phyloP scores from a whole-genome alignment of 2,329 filamentous ascomycete genomes.

The Phialemonium atrogriseum region DNA sequence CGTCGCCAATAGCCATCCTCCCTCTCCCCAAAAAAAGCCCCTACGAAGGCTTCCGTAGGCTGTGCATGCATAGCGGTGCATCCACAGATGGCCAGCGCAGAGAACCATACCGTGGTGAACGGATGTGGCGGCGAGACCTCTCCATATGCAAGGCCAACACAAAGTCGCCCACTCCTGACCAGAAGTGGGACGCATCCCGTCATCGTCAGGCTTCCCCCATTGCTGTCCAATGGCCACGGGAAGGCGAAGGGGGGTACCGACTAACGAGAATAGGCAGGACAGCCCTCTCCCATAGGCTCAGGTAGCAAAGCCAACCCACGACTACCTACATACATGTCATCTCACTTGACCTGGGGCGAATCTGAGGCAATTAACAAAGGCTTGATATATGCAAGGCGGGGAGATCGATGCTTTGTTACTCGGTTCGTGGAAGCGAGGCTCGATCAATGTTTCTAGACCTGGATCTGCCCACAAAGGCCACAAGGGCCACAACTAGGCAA shows the following conservation, averaged over 20 bases:
- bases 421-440: not conserved
- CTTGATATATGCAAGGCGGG: not conserved
- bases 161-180: constrained; percentile 7
- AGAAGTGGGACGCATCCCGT: constrained; percentile 2
- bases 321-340: constrained; percentile 13
- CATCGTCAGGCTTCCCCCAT: constrained; percentile 1
- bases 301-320: too few relatives aligned
- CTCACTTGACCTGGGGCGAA: constrained; percentile 14
- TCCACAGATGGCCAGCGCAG: constrained; percentile 7
- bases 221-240: constrained; percentile 1
- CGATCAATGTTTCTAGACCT: not conserved
- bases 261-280: constrained; percentile 6
- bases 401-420: not conserved
- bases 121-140: constrained; percentile 6
- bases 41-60: constrained; percentile 6
- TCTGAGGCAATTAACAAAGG: not conserved
- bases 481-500: not conserved
- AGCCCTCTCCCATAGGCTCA: constrained; percentile 4
- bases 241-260: constrained; percentile 1
- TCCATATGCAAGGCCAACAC: constrained; percentile 14
- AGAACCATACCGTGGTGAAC: constrained; percentile 4
- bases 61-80: constrained; percentile 3
- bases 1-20: too few relatives aligned
- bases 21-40: too few relatives aligned
- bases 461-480: not conserved